Conservation (phyloP, 129 eudicot species). For the Saposhnikovia divaricata region DNA sequence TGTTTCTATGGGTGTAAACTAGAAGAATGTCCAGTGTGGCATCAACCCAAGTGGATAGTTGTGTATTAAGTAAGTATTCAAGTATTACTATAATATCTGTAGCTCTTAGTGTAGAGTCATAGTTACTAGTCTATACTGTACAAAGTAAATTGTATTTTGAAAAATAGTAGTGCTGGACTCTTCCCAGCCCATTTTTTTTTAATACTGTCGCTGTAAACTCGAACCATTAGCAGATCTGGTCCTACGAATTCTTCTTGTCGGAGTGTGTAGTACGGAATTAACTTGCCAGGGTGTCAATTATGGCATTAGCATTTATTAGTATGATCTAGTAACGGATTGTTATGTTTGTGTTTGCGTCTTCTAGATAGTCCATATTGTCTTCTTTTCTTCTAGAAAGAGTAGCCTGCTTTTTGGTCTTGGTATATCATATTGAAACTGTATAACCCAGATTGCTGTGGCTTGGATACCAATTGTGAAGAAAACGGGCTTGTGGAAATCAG, state of each 20-base stretch:
- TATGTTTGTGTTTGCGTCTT: no score
- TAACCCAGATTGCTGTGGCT: constrained; percentile 66
- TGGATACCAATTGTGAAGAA: constrained; percentile 89
- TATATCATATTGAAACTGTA: not conserved
- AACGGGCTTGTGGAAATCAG: constrained; percentile 81
- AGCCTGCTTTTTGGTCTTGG: not conserved
- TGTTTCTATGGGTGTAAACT: not conserved
- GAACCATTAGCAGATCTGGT: no score
- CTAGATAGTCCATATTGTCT: not conserved
- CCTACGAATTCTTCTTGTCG: no score
- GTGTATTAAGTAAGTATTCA: no score
- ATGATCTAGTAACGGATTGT: not conserved
- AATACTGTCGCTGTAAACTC: no score
- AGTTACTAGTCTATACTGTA: not conserved
- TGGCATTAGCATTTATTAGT: no score
- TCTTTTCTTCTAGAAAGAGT: not conserved
- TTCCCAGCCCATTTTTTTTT: no score
- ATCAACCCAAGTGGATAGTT: no score
- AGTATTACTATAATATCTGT: not conserved
- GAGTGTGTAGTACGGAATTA: no score
- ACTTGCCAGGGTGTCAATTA: no score
- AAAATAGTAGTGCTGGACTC: no score
- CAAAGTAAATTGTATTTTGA: no score
- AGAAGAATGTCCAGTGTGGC: not conserved
- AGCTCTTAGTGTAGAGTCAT: not conserved